Conservation (phyloP, 345 rosid genomes). For the Gossypium thurberi region DNA sequence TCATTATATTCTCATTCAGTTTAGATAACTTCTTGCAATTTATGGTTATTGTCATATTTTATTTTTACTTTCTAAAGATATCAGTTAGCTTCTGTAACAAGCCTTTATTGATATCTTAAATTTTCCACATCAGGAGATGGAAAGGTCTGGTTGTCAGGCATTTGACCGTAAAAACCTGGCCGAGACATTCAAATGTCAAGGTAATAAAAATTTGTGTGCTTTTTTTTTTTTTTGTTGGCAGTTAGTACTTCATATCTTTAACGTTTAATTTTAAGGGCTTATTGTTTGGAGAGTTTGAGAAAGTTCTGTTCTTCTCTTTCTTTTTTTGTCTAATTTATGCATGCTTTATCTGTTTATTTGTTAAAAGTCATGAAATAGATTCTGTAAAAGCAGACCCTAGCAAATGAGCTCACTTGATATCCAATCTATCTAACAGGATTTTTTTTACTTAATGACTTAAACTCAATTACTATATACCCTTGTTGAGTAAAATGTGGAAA, state of each 20-base stretch:
- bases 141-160: conserved; percentile 46
- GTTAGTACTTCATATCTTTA: conserved; percentile 3
- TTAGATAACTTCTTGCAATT: neutral
- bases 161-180: conserved; percentile 50
- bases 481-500: neutral
- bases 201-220: conserved; percentile 28
- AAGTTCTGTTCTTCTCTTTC: neutral
- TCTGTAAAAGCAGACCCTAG: neutral
- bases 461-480: neutral
- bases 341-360: neutral
- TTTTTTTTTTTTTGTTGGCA: neutral
- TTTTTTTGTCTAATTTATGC: neutral
- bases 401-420: neutral
- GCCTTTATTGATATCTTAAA: conserved; percentile 11
- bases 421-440: neutral
- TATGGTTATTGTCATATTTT: neutral
- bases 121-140: conserved; percentile 62
- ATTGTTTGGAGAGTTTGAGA: neutral
- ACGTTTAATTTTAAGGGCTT: neutral
- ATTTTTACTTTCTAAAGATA: neutral
- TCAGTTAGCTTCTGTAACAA: neutral
- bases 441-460: neutral
- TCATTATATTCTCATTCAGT: neutral
- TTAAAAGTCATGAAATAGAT: neutral
- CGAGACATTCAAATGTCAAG: conserved; percentile 69